phyloP scores from a whole-genome alignment of 768 basidiomycete species.

The Porphyrellus cyaneotinctus region DNA sequence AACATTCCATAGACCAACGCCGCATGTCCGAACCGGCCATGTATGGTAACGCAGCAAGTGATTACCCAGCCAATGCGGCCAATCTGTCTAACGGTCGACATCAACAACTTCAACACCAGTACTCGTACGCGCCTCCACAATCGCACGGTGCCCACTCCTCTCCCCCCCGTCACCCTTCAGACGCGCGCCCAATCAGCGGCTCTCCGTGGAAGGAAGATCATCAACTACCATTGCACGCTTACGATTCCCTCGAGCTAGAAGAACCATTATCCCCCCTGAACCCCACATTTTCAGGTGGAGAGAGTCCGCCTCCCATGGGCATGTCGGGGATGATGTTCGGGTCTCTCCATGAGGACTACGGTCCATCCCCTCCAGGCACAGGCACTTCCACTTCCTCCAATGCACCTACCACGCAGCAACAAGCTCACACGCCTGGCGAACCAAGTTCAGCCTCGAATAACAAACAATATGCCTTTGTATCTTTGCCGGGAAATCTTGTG shows the following conservation, averaged over 20 bases:
- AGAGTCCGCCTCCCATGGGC: constrained; percentile 33
- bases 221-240: constrained; percentile 31
- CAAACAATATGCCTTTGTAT: constrained; percentile 81
- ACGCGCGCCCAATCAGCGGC: constrained; percentile 42
- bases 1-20: constrained; percentile 47
- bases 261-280: constrained; percentile 55
- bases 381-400: constrained; percentile 56
- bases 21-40: constrained; percentile 68
- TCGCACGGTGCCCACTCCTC: constrained; percentile 38
- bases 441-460: constrained; percentile 39
- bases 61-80: constrained; percentile 31
- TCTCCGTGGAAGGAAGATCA: constrained; percentile 30
- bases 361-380: constrained; percentile 59
- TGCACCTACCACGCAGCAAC: constrained; percentile 29
- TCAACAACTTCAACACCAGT: constrained; percentile 41
- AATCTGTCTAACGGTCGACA: constrained; percentile 34
- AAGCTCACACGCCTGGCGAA: constrained; percentile 11
- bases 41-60: constrained; percentile 40
- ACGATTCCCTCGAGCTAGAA: constrained; percentile 37
- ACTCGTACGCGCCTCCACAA: constrained; percentile 32
- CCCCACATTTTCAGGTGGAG: constrained; percentile 46
- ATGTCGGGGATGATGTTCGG: constrained; percentile 38
- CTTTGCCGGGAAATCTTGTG: constrained; percentile 74
- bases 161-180: constrained; percentile 43
- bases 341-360: constrained; percentile 47